Base-by-base conservation (phyloP, 2,329 filamentous ascomycete species). In the Dryadomyces quercus-mongolicae region DNA sequence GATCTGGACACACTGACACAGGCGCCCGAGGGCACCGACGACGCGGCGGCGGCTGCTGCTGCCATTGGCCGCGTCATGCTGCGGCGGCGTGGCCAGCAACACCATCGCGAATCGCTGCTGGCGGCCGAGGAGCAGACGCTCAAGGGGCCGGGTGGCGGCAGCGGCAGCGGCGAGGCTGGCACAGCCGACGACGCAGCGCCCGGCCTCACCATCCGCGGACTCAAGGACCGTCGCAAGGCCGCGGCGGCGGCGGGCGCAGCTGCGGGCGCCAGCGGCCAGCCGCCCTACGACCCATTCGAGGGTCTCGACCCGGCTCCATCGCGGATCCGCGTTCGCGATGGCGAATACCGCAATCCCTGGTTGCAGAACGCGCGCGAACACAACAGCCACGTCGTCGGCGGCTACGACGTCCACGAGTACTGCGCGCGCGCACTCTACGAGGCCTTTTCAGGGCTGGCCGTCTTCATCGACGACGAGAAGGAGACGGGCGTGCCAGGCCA, bases 401-500 rank as follows among this genome's bases (percentile, higher is more conserved):
- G 93, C 0, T 97, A 94, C 69, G 84, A 85, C 62, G 73, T 92
- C 46, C 74, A 79, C 38, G 90, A 95, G 65, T 97, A 93, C 65
- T 88, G 89, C 62, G 76, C 82, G 8, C 77, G 91, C 22, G 84
- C 88, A 22, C 72, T 98, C 65, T 86, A 88, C 57, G 91, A 96
- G 65, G 90, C 92, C 0, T 97, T 96, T 69, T 82, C 88, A 0
- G 93, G 94, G 0, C 68, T 98, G 57, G 89, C 87, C 0, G 87
- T 95, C 45, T 94, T 95, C 62, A 74, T 98, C 45, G 85, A 80
- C 40, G 89, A 96, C 48, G 91, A 95, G 64, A 80, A 79, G 68
- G 70, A 73, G 47, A 66, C 62, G 62, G 55, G 54, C 2, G 42
- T 46, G 18, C 40, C 52, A 9, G 51, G 51, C 16, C 58, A 65